Evolutionary conservation across 176 grass and related monocot species (phyloP).

Genomic region (Urochloa ruziziensis): DNA sequence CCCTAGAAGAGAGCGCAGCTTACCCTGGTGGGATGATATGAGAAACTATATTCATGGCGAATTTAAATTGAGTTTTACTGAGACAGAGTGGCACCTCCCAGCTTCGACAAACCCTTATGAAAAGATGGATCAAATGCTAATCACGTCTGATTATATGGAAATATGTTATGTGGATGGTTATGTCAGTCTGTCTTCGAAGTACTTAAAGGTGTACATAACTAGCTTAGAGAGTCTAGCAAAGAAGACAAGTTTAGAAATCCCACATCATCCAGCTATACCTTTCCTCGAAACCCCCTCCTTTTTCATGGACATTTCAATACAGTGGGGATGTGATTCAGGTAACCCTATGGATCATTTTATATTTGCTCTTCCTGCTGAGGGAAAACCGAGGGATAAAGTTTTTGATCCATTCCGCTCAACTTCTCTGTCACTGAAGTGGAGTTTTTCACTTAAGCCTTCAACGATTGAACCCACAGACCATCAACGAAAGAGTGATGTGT

Average conservation of each 20-base stretch:
- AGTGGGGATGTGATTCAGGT: conserved; percentile 95
- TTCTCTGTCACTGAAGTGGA: conserved; percentile 90
- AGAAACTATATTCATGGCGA: conserved; percentile 93
- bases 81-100: conserved; percentile 79
- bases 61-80: conserved; percentile 61
- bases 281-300: conserved; percentile 74
- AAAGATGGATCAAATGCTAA: conserved; percentile 66
- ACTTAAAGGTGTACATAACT: conserved; percentile 62
- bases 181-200: conserved; percentile 63
- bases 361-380: conserved; percentile 81
- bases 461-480: conserved; percentile 30
- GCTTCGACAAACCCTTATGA: conserved; percentile 81
- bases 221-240: conserved; percentile 75
- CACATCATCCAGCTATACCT: conserved; percentile 56
- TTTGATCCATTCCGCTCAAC: conserved; percentile 93
- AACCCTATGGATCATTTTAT: conserved; percentile 90
- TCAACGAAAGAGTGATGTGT: conserved; percentile 25
- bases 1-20: conserved; percentile 82
- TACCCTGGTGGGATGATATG: conserved; percentile 99
- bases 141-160: conserved; percentile 72
- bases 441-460: conserved; percentile 82
- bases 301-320: conserved; percentile 80
- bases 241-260: conserved; percentile 70
- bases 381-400: conserved; percentile 69
- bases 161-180: conserved; percentile 84